Base-by-base conservation (phyloP, 1,284 basidiomycete genomes). In the Naganishia sp. region DNA sequence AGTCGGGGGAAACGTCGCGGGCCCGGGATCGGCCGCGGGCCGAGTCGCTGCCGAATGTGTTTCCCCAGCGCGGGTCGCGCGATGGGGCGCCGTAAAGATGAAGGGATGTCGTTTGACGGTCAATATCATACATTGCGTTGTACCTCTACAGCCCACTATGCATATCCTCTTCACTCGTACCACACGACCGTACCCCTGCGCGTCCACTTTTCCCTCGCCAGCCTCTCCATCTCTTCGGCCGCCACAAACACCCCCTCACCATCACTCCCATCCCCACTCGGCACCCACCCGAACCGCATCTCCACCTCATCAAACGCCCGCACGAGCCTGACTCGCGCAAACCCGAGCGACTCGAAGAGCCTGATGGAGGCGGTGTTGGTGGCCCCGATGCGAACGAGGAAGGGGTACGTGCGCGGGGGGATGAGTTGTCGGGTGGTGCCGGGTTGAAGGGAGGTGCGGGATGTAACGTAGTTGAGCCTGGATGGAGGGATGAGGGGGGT, bases 281-380 rank as follows among this genome's bases (percentile, higher is more conserved):
- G 57, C 7, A 62, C 46, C 65, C 70, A 69, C 28, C 73, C 74
- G 69, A 73, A 81, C 5, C 82, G 83, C 84, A 91, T 83, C 79
- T 91, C 89, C 1, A 89, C 82, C 75, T 93, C 89, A 39, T 84
- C 79, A 72, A 90, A 92, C 17, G 91, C 86, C 58, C 85, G 82
- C 18, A 90, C 87, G 17, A 81, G 76, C 73, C 87, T 87, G 41
- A 85, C 85, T 35, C 87, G 77, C 31, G 74, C 74, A 13, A 92
- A 92, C 0, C 88, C 89, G 0, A 92, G 82, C 66, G 83, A 85
- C 72, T 84, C 79, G 73, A 92, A 92, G 2, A 93, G 79, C 2
- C 73, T 72, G 35, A 89, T 81, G 45, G 85, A 87, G 0, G 83
- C 73, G 10, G 66, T 70, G 71, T 89, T 89, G 39, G 77, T 75